Base-by-base conservation (phyloP, 495 filamentous ascomycete species). In the Penicillium ochrochloron region DNA sequence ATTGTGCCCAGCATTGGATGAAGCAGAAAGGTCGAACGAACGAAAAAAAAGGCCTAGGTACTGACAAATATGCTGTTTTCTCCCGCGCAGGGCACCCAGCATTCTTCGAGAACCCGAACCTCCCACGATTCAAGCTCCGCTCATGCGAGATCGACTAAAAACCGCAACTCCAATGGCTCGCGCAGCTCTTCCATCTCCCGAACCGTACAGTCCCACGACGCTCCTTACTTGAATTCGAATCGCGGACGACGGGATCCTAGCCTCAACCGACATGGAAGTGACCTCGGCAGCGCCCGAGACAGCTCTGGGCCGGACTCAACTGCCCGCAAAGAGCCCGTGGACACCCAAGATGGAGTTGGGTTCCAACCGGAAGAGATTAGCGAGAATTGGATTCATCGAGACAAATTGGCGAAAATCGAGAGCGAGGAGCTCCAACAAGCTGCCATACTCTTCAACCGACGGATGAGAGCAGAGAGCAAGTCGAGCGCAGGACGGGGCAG, bases 351-450 rank as follows among this genome's bases (percentile, higher is more conserved):
- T 58, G 70, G 44, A 60, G 17, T 41, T 23, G 59, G 25, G 37
- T 31, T 21, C 2, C 27, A 53, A 9, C 57, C 55, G 27, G 58
- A 57, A 10, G 70, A 73, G 7, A 64, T 66, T 17, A 70, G 79
- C 33, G 85, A 83, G 67, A 84, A 86, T 50, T 98, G 95, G 95
- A 98, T 99, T 62, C 94, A 99, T 73, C 85, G 95, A 25, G 95
- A 99, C 76, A 99, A 98, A 77, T 78, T 99, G 52, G 94, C 92
- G 35, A 85, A 87, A 72, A 99, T 99, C 68, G 95, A 99, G 80
- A 97, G 84, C 70, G 85, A 92, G 75, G 95, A 99, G 75, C 81
- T 97, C 65, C 92, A 96, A 68, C 92, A 92, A 71, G 93, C 93
- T 4, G 93, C 92, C 9, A 87, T 94, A 62, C 78, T 86, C 39